Conservation (phyloP, 805 yeast genomes). For the Teunomyces stri region DNA sequence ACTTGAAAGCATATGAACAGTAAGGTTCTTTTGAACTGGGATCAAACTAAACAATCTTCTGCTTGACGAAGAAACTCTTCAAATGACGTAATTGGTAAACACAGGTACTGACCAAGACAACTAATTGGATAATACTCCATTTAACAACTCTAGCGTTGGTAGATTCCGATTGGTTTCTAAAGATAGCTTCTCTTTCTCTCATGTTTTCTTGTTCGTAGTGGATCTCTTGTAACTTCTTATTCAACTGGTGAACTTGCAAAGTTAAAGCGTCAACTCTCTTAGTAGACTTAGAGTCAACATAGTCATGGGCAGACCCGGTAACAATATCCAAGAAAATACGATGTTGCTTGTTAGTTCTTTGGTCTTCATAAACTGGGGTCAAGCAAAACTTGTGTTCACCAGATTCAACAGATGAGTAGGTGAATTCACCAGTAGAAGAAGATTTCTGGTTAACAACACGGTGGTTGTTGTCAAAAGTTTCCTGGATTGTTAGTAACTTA, state of each 20-base stretch:
- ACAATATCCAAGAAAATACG: conserved; percentile 74
- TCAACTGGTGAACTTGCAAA: conserved; percentile 55
- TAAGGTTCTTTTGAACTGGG: not conserved
- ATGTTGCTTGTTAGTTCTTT: conserved; percentile 61
- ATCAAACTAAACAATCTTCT: conserved; percentile 65
- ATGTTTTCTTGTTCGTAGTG: conserved; percentile 64
- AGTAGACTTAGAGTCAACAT: conserved; percentile 61
- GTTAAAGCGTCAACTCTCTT: conserved; percentile 52
- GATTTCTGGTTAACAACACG: conserved; percentile 69
- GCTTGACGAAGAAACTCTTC: conserved; percentile 81
- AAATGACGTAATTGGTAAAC: conserved; percentile 74
- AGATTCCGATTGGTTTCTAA: conserved; percentile 74
- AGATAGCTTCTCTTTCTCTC: conserved; percentile 73
- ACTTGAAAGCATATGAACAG: not conserved
- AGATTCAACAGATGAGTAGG: conserved; percentile 76
- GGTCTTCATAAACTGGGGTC: conserved; percentile 58
- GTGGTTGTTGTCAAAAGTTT: conserved; percentile 78
- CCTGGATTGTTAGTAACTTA: conserved; percentile 20
- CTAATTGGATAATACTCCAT: conserved; percentile 72
- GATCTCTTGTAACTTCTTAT: conserved; percentile 55
- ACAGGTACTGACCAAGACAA: conserved; percentile 67
- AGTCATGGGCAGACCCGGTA: conserved; percentile 58
- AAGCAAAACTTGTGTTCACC: conserved; percentile 88
- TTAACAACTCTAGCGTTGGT: conserved; percentile 70
- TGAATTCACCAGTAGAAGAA: conserved; percentile 60